Conservation (phyloP, 2,329 filamentous ascomycete species). For the Aspergillus niger region DNA sequence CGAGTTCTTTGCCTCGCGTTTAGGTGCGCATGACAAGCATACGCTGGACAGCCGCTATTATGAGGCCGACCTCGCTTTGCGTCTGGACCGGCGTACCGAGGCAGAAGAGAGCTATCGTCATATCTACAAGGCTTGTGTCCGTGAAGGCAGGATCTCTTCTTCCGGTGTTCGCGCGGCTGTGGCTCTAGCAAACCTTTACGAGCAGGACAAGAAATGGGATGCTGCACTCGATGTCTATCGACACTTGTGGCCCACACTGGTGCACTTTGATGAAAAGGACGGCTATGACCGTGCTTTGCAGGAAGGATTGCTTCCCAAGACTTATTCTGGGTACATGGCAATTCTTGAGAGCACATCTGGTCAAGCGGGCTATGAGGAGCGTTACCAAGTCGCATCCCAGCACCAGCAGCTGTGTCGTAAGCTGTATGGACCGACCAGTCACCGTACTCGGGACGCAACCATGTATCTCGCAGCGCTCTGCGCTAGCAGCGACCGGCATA, state of each 20-base stretch:
- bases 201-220: slow-evolving; percentile 48
- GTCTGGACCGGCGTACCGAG: slow-evolving; percentile 38
- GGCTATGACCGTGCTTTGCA: slow-evolving; percentile 38
- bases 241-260: slow-evolving; percentile 51
- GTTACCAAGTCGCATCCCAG: slow-evolving; percentile 51
- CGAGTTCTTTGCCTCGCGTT: slow-evolving; percentile 33
- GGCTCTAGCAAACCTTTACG: slow-evolving; percentile 49
- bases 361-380: slow-evolving; percentile 44
- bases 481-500: slow-evolving; percentile 46
- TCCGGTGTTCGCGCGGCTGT: slow-evolving; percentile 52
- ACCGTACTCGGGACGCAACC: slow-evolving; percentile 42
- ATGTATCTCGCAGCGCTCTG: slow-evolving; percentile 49
- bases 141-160: slow-evolving; percentile 31
- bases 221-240: slow-evolving; percentile 51
- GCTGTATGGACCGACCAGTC: slow-evolving; percentile 38
- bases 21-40: slow-evolving; percentile 43
- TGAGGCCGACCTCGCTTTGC: slow-evolving; percentile 50
- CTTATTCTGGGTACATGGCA: slow-evolving; percentile 52
- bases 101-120: slow-evolving; percentile 48
- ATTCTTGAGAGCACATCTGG: slow-evolving; percentile 50
- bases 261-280: slow-evolving; percentile 45
- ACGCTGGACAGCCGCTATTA: slow-evolving; percentile 53
- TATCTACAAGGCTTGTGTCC: slow-evolving; percentile 44
- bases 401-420: slow-evolving; percentile 52
- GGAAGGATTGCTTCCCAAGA: slow-evolving; percentile 48